Base-by-base conservation (phyloP, 371 early-diverging fungal genomes). In the Mucor irregularis region DNA sequence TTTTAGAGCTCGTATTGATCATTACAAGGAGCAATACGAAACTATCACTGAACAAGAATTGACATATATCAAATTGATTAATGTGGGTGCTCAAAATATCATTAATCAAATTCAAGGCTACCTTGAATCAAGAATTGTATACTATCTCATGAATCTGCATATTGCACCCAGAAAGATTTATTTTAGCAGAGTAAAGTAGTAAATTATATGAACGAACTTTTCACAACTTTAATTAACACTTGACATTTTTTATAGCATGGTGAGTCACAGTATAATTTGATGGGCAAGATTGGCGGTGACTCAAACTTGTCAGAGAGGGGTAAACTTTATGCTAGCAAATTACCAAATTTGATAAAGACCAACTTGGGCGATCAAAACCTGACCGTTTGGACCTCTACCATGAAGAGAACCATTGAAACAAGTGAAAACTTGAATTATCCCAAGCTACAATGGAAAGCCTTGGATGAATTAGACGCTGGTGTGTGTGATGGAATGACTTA, bases 401-500 rank as follows among this genome's bases (percentile, higher is more conserved):
- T 97, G 73, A 86, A 83, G 52, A 84, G 98, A 54, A 93, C 98
- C 0, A 89, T 91, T 58, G 91, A 95, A 51, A 98, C 98, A 0
- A 92, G 89, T 6, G 81, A 81, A 10, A 69, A 86, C 21, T 64
- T 99, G 19, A 78, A 80, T 6, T 91, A 91, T 73, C 74, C 80
- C 6, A 95, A 96, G 57, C 68, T 96, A 42, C 90, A 90, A 63
- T 98, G 97, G 95, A 97, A 97, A 69, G 94, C 94, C 37, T 69
- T 99, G 60, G 99, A 99, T 73, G 99, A 99, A 68, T 70, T 99
- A 50, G 93, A 97, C 68, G 91, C 96, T 7, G 98, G 99, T 26
- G 90, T 95, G 5, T 99, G 99, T 78, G 99, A 99, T 73, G 97
- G 96, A 21, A 80, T 97, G 80, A 97, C 98, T 13, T 99, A 99